phyloP scores from a whole-genome alignment of 2,329 filamentous ascomycete genomes.

The Cytospora chrysosperma region DNA sequence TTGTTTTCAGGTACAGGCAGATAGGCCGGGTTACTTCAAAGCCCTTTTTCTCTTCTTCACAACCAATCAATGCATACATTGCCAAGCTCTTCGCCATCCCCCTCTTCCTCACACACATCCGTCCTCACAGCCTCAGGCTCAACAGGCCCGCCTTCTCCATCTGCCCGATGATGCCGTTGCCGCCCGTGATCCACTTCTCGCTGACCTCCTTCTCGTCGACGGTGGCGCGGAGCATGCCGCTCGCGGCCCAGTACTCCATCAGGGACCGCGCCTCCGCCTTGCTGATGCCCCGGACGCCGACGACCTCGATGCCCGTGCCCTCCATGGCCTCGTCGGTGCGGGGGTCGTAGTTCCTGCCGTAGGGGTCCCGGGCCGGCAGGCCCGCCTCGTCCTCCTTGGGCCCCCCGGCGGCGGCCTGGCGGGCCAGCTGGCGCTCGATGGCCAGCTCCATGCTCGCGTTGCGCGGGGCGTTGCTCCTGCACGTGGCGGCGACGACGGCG shows the following conservation, averaged over 20 bases:
- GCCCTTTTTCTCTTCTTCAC: slow-evolving; percentile 1
- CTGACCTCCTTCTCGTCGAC: slow-evolving; percentile 70
- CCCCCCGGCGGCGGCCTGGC: too few species aligned
- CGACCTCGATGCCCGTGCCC: slow-evolving; percentile 42
- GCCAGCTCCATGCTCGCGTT: slow-evolving; percentile 68
- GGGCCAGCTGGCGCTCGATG: slow-evolving; percentile 56
- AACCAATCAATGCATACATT: slow-evolving; percentile 24
- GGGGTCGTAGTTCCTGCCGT: slow-evolving; percentile 55
- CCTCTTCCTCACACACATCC: background rate
- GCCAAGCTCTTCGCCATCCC: background rate
- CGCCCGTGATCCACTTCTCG: slow-evolving; percentile 82
- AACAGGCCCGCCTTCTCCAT: slow-evolving; percentile 67
- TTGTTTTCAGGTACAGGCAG: too few species aligned
- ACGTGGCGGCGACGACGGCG: slow-evolving; percentile 72
- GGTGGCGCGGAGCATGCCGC: slow-evolving; percentile 70
- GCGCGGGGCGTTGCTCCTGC: slow-evolving; percentile 65
- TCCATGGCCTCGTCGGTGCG: slow-evolving; percentile 54
- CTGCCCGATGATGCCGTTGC: slow-evolving; percentile 80
- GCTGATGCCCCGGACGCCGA: slow-evolving; percentile 66
- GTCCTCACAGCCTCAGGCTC: slow-evolving; percentile 45
- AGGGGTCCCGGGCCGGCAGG: slow-evolving; percentile 49
- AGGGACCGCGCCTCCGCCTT: slow-evolving; percentile 73
- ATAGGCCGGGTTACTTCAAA: too few species aligned
- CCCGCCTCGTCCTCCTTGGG: slow-evolving; percentile 29
- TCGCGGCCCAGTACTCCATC: slow-evolving; percentile 92